Evolutionary conservation across 371 early-diverging fungal genomes (phyloP).

Genomic region (Mortierella sp.): DNA sequence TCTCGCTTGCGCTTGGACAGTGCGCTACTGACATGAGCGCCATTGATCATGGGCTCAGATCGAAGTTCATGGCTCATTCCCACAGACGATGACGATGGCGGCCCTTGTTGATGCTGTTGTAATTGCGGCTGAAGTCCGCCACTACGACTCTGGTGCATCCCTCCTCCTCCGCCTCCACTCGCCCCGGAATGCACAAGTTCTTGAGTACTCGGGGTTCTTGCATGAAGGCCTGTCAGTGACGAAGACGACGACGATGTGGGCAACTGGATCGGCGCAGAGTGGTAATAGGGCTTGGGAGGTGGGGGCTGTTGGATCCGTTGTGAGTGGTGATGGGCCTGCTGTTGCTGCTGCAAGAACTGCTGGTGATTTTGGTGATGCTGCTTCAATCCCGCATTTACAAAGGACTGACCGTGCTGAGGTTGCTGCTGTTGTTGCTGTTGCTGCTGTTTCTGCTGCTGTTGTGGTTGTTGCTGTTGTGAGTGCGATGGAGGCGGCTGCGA

Average conservation of each 20-base stretch:
- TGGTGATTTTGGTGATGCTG: slow-evolving; percentile 29
- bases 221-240: slow-evolving; percentile 10
- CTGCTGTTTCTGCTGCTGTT: slow-evolving; percentile 22
- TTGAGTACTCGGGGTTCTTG: slow-evolving; percentile 28
- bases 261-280: slow-evolving; percentile 28
- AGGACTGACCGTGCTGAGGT: slow-evolving; percentile 5
- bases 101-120: slow-evolving; percentile 9
- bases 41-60: neutral
- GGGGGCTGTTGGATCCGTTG: slow-evolving; percentile 29
- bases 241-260: slow-evolving; percentile 13
- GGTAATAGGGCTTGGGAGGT: slow-evolving; percentile 31
- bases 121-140: neutral
- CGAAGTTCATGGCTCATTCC: neutral
- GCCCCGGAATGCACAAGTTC: slow-evolving; percentile 17
- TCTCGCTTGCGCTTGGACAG: slow-evolving; percentile 46
- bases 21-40: slow-evolving; percentile 7
- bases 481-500: slow-evolving; percentile 26
- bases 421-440: slow-evolving; percentile 16
- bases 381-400: slow-evolving; percentile 18
- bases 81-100: neutral
- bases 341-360: slow-evolving; percentile 26
- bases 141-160: neutral
- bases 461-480: slow-evolving; percentile 19
- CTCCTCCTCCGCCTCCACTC: neutral
- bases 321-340: slow-evolving; percentile 26